These are phyloP conservation scores for Rhexocercosporidium sp. DNA, from an alignment of 2,329 filamentous ascomycete species.

Conservation along the genomic window DNA sequence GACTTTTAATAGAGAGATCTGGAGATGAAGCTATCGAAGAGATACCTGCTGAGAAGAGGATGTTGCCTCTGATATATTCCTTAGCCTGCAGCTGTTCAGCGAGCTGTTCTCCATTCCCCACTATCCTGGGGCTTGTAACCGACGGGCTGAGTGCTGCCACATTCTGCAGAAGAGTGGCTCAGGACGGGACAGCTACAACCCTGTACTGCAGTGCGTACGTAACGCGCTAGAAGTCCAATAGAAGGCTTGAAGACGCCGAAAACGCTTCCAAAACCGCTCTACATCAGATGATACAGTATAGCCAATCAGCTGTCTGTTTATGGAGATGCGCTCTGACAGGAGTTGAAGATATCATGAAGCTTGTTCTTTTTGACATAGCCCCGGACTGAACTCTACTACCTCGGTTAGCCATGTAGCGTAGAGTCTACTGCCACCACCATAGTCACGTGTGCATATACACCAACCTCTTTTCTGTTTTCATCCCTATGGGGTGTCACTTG, in stretches of 20 bases:
- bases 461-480: background rate
- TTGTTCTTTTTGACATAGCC: background rate
- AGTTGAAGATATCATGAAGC: background rate
- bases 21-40: background rate
- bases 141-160: background rate
- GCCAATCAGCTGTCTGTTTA: background rate
- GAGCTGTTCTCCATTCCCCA: constrained; percentile 1
- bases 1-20: background rate
- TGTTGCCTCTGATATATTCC: background rate
- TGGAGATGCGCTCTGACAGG: background rate
- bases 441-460: background rate
- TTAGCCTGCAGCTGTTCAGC: background rate
- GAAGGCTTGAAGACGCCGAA: constrained; percentile 10
- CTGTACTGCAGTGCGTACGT: constrained; percentile 6
- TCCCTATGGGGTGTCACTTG: too few species aligned
- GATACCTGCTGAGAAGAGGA: background rate
- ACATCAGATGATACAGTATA: background rate
- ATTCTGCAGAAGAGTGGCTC: background rate
- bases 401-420: background rate
- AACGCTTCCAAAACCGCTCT: background rate
- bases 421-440: background rate
- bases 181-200: background rate
- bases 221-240: constrained; percentile 23
- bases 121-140: background rate
- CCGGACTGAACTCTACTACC: background rate